Conservation (phyloP, 176 grass and related monocot genomes). For the Carex kokanica region DNA sequence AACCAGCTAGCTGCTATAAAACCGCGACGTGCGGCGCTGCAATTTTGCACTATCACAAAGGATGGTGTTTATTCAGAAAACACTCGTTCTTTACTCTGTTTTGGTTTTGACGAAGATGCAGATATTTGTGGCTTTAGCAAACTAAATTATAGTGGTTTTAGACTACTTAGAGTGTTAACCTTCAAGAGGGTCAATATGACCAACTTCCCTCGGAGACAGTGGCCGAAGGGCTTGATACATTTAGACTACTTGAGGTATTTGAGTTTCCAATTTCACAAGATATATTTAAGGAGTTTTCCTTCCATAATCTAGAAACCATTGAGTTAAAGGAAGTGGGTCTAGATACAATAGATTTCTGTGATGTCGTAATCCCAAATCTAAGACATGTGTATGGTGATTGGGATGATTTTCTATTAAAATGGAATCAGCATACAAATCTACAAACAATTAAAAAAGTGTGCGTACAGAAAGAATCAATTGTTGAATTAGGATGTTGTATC, state of each 20-base stretch:
- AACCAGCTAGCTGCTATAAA: not conserved
- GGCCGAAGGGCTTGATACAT: not conserved
- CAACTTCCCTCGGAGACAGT: no score
- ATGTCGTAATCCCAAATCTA: not conserved
- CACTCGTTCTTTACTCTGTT: not conserved
- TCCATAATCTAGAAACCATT: not conserved
- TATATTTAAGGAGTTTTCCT: no score
- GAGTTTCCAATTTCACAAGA: not conserved
- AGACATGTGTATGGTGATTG: not conserved
- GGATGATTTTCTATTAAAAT: not conserved
- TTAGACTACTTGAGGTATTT: constrained; percentile 23
- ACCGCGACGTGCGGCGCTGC: not conserved
- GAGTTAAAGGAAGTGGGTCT: not conserved
- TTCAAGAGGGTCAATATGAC: no score
- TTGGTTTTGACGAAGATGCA: no score
- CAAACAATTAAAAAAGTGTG: not conserved
- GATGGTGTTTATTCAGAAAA: not conserved
- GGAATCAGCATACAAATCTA: not conserved
- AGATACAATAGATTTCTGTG: no score
- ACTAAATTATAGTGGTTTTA: not conserved
- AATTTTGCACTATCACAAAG: not conserved
- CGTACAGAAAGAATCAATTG: not conserved
- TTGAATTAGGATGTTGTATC: not conserved
- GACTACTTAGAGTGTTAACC: not conserved
- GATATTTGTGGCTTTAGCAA: no score